Evolutionary conservation across 768 basidiomycete genomes (phyloP).

Genomic region (Tephrocybe sp.): DNA sequence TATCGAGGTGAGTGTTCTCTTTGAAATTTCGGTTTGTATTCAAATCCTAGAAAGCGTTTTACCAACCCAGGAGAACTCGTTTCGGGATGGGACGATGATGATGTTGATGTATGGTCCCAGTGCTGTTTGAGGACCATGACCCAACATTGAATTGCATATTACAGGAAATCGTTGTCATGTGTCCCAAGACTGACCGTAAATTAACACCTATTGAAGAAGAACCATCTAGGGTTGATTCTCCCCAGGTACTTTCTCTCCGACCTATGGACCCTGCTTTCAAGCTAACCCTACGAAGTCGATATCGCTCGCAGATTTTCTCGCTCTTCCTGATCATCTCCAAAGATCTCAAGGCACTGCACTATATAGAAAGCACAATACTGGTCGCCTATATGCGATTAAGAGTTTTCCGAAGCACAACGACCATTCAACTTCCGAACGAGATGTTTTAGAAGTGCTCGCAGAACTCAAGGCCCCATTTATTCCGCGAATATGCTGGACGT

Average conservation of each 20-base stretch:
- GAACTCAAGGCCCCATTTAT: constrained; percentile 36
- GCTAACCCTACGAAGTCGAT: constrained; percentile 15
- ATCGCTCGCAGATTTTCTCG: constrained; percentile 33
- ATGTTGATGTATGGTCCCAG: constrained; percentile 39
- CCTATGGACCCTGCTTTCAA: not conserved
- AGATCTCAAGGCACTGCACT: constrained; percentile 14
- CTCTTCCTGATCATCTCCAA: constrained; percentile 14
- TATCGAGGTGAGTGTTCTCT: constrained; percentile 31
- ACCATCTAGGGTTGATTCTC: constrained; percentile 17
- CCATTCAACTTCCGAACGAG: constrained; percentile 30
- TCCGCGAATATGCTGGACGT: constrained; percentile 35
- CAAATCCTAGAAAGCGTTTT: constrained; percentile 28
- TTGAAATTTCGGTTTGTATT: not conserved
- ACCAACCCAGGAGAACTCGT: constrained; percentile 40
- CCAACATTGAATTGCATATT: not conserved
- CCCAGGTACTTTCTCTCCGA: constrained; percentile 13
- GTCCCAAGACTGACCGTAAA: constrained; percentile 31
- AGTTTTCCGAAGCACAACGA: constrained; percentile 15
- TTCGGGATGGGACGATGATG: constrained; percentile 47
- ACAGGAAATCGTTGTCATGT: constrained; percentile 49
- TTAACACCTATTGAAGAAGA: constrained; percentile 34
- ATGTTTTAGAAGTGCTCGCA: constrained; percentile 33
- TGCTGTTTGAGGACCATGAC: not conserved
- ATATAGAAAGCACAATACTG: constrained; percentile 28
- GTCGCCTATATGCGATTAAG: constrained; percentile 30